These are phyloP conservation scores for Paracoccidioides lutzii DNA, from an alignment of 2,329 filamentous ascomycete genomes.

Conservation along the genomic window DNA sequence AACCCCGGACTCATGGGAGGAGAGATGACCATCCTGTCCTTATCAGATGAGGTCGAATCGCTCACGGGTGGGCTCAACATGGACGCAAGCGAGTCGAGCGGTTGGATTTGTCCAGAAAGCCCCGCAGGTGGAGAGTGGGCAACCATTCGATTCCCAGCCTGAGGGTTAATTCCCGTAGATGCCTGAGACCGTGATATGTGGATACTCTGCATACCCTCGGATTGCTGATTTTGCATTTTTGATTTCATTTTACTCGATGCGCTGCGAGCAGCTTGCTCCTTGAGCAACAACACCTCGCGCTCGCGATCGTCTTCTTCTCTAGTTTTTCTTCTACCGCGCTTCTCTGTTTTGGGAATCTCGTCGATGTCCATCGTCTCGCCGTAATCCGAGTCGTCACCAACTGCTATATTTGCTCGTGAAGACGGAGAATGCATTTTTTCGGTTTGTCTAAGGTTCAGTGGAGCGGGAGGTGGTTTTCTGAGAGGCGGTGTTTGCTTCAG, in stretches of 20 bases:
- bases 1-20: constrained; percentile 50
- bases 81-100: constrained; percentile 20
- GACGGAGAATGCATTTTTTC: constrained; percentile 32
- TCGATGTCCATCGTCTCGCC: constrained; percentile 63
- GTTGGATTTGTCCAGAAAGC: constrained; percentile 12
- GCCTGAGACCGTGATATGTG: constrained; percentile 26
- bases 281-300: constrained; percentile 54
- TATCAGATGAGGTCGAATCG: constrained; percentile 13
- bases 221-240: constrained; percentile 39
- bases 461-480: constrained; percentile 74
- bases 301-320: constrained; percentile 76
- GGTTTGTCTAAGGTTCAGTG: constrained; percentile 53
- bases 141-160: constrained; percentile 11
- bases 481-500: constrained; percentile 41
- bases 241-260: constrained; percentile 59
- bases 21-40: constrained; percentile 30
- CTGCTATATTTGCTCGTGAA: constrained; percentile 31
- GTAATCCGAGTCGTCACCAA: constrained; percentile 71
- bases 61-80: constrained; percentile 19
- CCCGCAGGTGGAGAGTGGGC: constrained; percentile 16
- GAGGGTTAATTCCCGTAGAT: constrained; percentile 7
- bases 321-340: constrained; percentile 67
- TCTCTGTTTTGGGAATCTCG: constrained; percentile 41
- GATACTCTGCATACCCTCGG: constrained; percentile 13
- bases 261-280: constrained; percentile 58